phyloP scores from a whole-genome alignment of 1,284 basidiomycete genomes.

The Anthracocystis panici-leucophaei region DNA sequence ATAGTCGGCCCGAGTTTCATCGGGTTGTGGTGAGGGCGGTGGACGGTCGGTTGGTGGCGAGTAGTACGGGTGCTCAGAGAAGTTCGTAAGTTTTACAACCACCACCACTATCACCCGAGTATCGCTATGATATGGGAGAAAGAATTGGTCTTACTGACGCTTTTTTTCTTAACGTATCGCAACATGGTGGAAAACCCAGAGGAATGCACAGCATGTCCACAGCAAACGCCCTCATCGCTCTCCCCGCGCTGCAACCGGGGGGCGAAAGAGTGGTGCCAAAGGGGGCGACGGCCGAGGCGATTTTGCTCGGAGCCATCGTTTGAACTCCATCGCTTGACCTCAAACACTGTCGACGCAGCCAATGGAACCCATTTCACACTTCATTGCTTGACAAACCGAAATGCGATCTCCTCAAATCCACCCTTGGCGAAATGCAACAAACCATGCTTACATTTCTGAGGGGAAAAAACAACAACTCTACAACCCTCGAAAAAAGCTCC shows the following conservation, averaged over 20 bases:
- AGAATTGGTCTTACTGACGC: not conserved
- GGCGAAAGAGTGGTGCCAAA: conserved; percentile 2
- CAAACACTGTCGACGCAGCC: not conserved
- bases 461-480: not conserved
- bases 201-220: conserved; percentile 66
- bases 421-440: too few relatives aligned
- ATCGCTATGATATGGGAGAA: too few relatives aligned
- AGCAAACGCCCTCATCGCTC: conserved; percentile 60
- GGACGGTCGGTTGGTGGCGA: conserved; percentile 74
- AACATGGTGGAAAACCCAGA: not conserved
- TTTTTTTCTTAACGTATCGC: too few relatives aligned
- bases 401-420: too few relatives aligned
- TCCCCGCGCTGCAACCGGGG: conserved; percentile 31
- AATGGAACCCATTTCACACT: not conserved
- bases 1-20: conserved; percentile 84
- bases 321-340: not conserved
- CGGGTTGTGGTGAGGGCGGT: conserved; percentile 76
- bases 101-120: too few relatives aligned
- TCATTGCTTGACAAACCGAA: too few relatives aligned
- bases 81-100: conserved; percentile 35
- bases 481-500: conserved; percentile 20
- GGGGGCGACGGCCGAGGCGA: conserved; percentile 27
- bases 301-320: conserved; percentile 45
- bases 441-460: not conserved
- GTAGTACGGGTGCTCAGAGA: conserved; percentile 70